Percentiles rank a stretch among this genome's conserved stretches.
phyloP scores from a whole-genome alignment of 371 early-diverging fungal genomes.

The Massospora cicadina region DNA sequence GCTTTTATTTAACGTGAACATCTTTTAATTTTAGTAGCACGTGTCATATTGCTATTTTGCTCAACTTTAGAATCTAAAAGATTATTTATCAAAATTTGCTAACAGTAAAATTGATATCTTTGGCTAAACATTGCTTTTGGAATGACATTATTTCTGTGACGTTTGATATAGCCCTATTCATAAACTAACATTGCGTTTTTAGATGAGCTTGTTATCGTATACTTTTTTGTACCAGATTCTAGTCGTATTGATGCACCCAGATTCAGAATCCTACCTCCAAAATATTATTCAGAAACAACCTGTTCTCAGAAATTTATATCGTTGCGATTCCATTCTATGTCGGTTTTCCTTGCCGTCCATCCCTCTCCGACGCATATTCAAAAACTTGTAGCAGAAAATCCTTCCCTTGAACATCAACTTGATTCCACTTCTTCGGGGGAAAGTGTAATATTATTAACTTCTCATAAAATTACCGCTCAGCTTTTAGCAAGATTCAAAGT shows the following conservation, averaged over 20 bases:
- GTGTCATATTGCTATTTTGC: background rate
- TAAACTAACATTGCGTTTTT: background rate
- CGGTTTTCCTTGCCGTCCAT: background rate
- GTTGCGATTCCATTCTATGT: background rate
- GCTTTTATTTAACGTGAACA: background rate
- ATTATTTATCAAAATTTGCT: background rate
- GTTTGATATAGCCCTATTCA: background rate
- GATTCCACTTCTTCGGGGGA: background rate
- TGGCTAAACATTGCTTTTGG: background rate
- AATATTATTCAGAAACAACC: background rate
- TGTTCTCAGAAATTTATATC: background rate
- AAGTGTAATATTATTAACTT: background rate
- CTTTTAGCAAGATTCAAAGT: background rate
- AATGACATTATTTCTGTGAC: background rate
- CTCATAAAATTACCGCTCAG: background rate
- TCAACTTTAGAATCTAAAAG: background rate
- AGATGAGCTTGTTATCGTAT: background rate
- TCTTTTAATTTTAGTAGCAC: background rate
- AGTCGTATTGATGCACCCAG: background rate
- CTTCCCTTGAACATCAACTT: background rate
- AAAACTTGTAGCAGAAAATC: background rate
- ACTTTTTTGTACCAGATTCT: background rate
- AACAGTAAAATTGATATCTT: background rate
- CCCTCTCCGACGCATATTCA: background rate
- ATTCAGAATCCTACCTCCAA: background rate